Percentiles rank a stretch among this genome's conserved stretches.
phyloP scores from a whole-genome alignment of 176 grass and related monocot genomes.

The Aegilops longissima region DNA sequence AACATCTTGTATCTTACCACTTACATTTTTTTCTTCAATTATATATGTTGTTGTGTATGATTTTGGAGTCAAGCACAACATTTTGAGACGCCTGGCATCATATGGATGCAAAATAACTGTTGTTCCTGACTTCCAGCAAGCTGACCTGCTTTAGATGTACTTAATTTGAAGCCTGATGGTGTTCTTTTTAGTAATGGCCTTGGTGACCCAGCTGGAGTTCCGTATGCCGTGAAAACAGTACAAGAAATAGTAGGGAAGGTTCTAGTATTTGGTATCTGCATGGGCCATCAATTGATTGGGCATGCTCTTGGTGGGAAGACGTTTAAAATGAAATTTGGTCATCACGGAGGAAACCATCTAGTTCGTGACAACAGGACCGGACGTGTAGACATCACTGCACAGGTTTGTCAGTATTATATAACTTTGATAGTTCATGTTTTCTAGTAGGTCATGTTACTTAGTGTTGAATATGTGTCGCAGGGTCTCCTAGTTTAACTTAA shows the following conservation, averaged over 20 bases:
- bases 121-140: slow-evolving; percentile 89
- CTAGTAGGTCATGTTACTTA: background rate
- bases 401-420: slow-evolving; percentile 50
- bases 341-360: slow-evolving; percentile 96
- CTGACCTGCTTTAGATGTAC: slow-evolving; percentile 70
- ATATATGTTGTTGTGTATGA: slow-evolving; percentile 83
- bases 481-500: background rate
- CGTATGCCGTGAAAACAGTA: slow-evolving; percentile 91
- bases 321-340: slow-evolving; percentile 99
- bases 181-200: slow-evolving; percentile 98
- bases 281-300: slow-evolving; percentile 96
- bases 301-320: slow-evolving; percentile 97
- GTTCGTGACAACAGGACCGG: slow-evolving; percentile 72
- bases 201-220: slow-evolving; percentile 91
- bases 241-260: slow-evolving; percentile 87
- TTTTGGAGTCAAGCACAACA: slow-evolving; percentile 99
- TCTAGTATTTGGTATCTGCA: slow-evolving; percentile 97
- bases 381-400: slow-evolving; percentile 92
- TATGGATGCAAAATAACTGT: slow-evolving; percentile 96
- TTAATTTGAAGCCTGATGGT: slow-evolving; percentile 92
- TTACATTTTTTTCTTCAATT: background rate
- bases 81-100: slow-evolving; percentile 87
- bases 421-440: background rate
- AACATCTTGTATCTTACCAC: background rate
- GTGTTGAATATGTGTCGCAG: no score